These are phyloP conservation scores for Multifurca ochricompacta DNA, from an alignment of 768 basidiomycete species.

Conservation along the genomic window DNA sequence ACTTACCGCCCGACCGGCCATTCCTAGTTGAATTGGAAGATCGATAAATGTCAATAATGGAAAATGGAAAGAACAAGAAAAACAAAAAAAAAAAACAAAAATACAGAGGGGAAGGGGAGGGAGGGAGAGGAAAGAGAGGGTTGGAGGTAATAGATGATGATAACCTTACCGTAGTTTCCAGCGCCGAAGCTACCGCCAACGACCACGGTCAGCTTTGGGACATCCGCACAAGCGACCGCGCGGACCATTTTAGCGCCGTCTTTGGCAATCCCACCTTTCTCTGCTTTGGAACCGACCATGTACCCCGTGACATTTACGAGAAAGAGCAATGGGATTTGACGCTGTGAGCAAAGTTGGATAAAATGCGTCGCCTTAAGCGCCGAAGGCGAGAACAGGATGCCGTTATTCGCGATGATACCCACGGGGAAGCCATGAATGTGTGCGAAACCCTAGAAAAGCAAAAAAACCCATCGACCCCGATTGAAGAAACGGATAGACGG, in stretches of 20 bases:
- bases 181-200: slow-evolving; percentile 94
- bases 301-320: slow-evolving; percentile 97
- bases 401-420: slow-evolving; percentile 91
- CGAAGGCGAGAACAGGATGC: slow-evolving; percentile 89
- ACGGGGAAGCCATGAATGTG: slow-evolving; percentile 84
- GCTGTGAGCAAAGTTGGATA: slow-evolving; percentile 88
- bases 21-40: too few species aligned
- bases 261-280: slow-evolving; percentile 90
- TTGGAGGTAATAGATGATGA: slow-evolving; percentile 5
- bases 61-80: too few species aligned
- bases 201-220: slow-evolving; percentile 89
- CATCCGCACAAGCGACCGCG: slow-evolving; percentile 87
- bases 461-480: too few species aligned
- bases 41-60: too few species aligned
- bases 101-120: too few species aligned
- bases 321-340: slow-evolving; percentile 84
- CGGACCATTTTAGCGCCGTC: slow-evolving; percentile 98
- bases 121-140: slow-evolving; percentile 6
- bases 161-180: slow-evolving; percentile 76
- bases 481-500: not conserved
- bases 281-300: slow-evolving; percentile 96
- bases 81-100: too few species aligned
- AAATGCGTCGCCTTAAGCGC: slow-evolving; percentile 94
- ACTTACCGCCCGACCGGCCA: slow-evolving; percentile 88
- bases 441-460: slow-evolving; percentile 69